phyloP scores from a whole-genome alignment of 2,329 filamentous ascomycete species.

The Colletotrichum nymphaeae region DNA sequence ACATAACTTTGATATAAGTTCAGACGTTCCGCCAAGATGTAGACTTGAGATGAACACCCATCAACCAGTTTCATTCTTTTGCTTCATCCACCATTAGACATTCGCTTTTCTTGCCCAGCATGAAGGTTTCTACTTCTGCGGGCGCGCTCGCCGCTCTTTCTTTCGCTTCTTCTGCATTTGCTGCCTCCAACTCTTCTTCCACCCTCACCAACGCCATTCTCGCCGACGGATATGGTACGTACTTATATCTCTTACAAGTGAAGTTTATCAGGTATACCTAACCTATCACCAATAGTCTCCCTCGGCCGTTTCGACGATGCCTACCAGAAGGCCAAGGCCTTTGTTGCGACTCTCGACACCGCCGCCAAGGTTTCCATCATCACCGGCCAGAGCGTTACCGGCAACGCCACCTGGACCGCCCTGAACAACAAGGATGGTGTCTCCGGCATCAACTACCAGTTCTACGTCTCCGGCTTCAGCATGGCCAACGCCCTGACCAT shows the following conservation, averaged over 20 bases:
- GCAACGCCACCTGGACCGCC: conserved; percentile 24
- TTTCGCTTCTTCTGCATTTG: conserved; percentile 12
- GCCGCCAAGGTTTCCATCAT: conserved; percentile 26
- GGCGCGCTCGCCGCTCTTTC: conserved; percentile 22
- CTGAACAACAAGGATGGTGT: conserved; percentile 35
- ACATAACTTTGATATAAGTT: conserved; percentile 5
- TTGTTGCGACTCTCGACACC: conserved; percentile 26
- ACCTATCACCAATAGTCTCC: not conserved
- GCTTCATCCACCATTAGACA: not conserved
- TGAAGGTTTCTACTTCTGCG: conserved; percentile 16
- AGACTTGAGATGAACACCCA: conserved; percentile 11
- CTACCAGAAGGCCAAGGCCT: conserved; percentile 27
- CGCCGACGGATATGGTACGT: conserved; percentile 19
- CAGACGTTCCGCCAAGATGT: conserved; percentile 1
- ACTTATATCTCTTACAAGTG: not conserved
- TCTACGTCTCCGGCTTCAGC: conserved; percentile 38
- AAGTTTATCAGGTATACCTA: not conserved
- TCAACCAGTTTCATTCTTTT: not conserved
- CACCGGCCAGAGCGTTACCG: conserved; percentile 23
- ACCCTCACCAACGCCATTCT: conserved; percentile 10
- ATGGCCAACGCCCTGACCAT: conserved; percentile 36
- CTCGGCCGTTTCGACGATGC: conserved; percentile 15
- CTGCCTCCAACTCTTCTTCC: conserved; percentile 19
- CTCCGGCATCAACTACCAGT: conserved; percentile 35
- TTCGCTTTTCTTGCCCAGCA: conserved; percentile 18